Base-by-base conservation (phyloP, 2,329 filamentous ascomycete species). In the Byssothecium circinans region DNA sequence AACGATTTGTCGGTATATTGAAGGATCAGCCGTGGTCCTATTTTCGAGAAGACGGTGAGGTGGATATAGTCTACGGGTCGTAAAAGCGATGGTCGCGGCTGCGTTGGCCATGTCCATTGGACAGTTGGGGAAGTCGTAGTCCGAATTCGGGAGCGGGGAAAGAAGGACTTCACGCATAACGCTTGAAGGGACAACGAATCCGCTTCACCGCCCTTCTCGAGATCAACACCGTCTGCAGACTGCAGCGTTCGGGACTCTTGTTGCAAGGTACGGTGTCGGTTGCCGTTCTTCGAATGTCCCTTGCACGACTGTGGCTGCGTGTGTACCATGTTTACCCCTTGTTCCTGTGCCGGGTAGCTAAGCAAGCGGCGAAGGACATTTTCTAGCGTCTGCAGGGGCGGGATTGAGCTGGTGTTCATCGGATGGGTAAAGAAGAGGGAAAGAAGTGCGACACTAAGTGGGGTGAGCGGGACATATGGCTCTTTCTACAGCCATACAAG, bases 251-350 rank as follows among this genome's bases (percentile, higher is more conserved):
- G 7, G n/a, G n/a, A n/a, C n/a, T n/a, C n/a, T n/a, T n/a, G 5
- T 18, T 12, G 15, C 22, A 48, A 20, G 37, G 23, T 51, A 42
- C 29, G 39, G 19, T 15, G 33, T n/a, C 8, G 4, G 12, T 20
- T 30, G 8, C 25, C 15, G 20, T n/a, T 4, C 22, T n/a, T n/a
- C n/a, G n/a, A n/a, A n/a, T n/a, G n/a, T n/a, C 19, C 41, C 44
- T 37, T 39, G 8, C 43, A 33, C 32, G 30, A 43, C 29, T 30
- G 46, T 56, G 47, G 50, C 48, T 55, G 55, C 53, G 53, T 50
- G n/a, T 19, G 39, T 35, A 35, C 41, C 41, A 39, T 42, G 33
- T 3, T 10, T 35, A 35, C 34, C 45, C 44, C 37, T 41, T 34
- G 35, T 49, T 33, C 15, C 5, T 22, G 20, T 30, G 2, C 27